phyloP scores from a whole-genome alignment of 2,329 filamentous ascomycete genomes.

The Trichoderma citrinoviride region DNA sequence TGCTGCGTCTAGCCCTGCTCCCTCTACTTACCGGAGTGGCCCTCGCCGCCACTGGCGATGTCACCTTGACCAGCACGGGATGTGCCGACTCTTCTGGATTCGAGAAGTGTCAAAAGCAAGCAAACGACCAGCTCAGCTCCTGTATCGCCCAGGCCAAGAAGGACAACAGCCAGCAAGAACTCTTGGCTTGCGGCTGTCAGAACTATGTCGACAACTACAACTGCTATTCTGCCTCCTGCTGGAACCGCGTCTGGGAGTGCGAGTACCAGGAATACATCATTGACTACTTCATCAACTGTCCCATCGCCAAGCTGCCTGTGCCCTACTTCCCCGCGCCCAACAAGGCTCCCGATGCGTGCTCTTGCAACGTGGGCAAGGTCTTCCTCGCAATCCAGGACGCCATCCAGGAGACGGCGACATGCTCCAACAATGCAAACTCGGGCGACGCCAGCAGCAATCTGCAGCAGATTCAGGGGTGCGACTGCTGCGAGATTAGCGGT shows the following conservation, averaged over 20 bases:
- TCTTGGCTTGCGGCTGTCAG: constrained; percentile 28
- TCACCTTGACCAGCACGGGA: constrained; percentile 18
- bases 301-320: constrained; percentile 32
- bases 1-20: neutral
- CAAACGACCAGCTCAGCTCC: constrained; percentile 11
- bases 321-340: constrained; percentile 40
- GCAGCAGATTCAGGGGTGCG: constrained; percentile 31
- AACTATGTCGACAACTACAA: constrained; percentile 32
- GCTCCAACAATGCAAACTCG: constrained; percentile 27
- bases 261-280: constrained; percentile 40
- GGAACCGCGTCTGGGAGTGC: constrained; percentile 41
- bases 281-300: constrained; percentile 35
- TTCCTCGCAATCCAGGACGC: constrained; percentile 25
- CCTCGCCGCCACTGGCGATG: neutral
- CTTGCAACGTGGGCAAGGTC: constrained; percentile 38
- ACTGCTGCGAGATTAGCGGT: constrained; percentile 37
- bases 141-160: constrained; percentile 24
- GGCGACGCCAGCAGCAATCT: constrained; percentile 25
- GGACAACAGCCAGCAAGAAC: constrained; percentile 24
- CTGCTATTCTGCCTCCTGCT: constrained; percentile 39
- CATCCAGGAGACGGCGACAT: constrained; percentile 23
- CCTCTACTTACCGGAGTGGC: neutral
- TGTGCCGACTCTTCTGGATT: constrained; percentile 28
- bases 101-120: constrained; percentile 24
- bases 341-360: constrained; percentile 36